Evolutionary conservation across 176 grass and related monocot genomes (phyloP), one percentile per base, ranked within the genome.

Genomic region (Echinochloa phyllopogon): DNA sequence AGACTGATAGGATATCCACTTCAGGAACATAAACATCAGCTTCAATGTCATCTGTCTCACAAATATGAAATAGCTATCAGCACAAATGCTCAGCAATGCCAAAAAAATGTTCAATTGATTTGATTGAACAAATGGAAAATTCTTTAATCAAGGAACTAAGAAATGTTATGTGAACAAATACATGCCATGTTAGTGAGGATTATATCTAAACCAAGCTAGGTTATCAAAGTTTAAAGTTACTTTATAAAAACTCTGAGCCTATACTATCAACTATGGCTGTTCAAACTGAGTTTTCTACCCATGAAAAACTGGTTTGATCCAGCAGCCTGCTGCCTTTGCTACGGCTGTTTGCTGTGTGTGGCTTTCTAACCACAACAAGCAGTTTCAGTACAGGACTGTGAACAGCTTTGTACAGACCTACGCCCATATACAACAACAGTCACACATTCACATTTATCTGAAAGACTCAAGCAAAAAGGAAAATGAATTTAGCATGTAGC

Each of bases 1-100:
- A 83, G 68, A 94, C 88, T 59, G 96, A 98, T 7, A 98, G 77
- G 85, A 96, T 96, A 81, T 92, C 96, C 23, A n/a, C 80, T 81
- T 95, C 87, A 78, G 89, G 87, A 74, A 86, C 69, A 90, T 82
- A 77, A 82, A 65, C 91, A 86, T 87, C 91, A 78, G 87, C 43
- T 76, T 74, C 84, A 80, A 94, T 77, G 59, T 90, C 69, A 82
- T 83, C 94, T 97, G 70, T 42, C 21, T 61, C 66, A 72, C 50
- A 84, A 79, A 82, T 41, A 74, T 20, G 21, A 85, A 85, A 85
- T 17, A 43, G 24, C 25, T 81, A 82, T 82, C 73, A 90, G 88
- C 43, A 40, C 62, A 86, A 63, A 53, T 61, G 23, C n/a, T 85
- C 59, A 23, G 21, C 11, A 65, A 48, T 51, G 59, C 12, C 56